phyloP scores from a whole-genome alignment of 1,284 basidiomycete genomes.

The Crucibulum parvulum region DNA sequence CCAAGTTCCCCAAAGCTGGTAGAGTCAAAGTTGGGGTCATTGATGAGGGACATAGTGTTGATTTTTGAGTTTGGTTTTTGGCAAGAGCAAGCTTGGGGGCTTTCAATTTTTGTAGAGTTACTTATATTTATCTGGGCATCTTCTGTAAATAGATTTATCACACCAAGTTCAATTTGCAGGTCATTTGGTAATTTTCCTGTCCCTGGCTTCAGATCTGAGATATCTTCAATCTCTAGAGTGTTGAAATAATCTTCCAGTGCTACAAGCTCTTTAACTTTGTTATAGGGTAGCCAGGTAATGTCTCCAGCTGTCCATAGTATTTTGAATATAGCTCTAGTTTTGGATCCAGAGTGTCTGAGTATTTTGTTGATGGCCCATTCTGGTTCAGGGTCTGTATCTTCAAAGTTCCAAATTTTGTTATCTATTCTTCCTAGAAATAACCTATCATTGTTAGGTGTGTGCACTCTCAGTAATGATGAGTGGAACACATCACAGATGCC shows the following conservation, averaged over 20 bases:
- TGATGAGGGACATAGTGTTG: fast-evolving
- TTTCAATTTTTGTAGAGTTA: no score
- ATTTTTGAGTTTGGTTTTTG: no score
- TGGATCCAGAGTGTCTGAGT: background rate
- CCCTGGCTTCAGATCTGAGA: background rate
- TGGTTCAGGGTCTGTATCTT: background rate
- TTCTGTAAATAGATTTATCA: no score
- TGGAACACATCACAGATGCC: conserved; percentile 28
- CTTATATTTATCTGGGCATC: no score
- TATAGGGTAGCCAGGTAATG: background rate
- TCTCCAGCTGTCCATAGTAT: background rate
- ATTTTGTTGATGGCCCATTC: background rate
- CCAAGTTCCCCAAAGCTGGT: no score
- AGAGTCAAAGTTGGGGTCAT: no score
- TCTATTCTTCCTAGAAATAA: conserved; percentile 24
- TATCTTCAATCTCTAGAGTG: background rate
- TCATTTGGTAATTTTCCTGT: no score
- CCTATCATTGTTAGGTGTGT: conserved; percentile 25
- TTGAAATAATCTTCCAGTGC: background rate
- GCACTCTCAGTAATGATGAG: conserved; percentile 20
- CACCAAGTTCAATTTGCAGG: no score
- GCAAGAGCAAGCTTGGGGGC: no score
- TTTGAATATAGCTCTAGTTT: background rate
- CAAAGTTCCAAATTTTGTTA: conserved; percentile 6
- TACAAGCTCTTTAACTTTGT: background rate